phyloP scores from a whole-genome alignment of 164 flowering plant genomes.

The Stephania yunnanensis region DNA sequence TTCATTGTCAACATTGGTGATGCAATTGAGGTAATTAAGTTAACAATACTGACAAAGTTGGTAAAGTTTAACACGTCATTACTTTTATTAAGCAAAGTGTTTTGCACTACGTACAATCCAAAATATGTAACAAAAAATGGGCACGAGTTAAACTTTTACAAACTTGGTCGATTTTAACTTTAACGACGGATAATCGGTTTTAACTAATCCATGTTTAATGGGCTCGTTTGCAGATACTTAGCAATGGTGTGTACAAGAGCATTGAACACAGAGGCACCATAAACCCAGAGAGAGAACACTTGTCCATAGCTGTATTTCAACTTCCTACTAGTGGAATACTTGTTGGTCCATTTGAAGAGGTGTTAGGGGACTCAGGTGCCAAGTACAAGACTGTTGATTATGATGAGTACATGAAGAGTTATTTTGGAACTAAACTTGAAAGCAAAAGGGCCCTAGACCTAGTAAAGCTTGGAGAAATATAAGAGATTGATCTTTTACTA shows the following conservation, averaged over 20 bases:
- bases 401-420: background rate
- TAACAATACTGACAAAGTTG: too few relatives aligned
- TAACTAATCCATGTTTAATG: background rate
- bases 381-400: background rate
- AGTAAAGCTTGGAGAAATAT: background rate
- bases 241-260: constrained; percentile 30
- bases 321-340: background rate
- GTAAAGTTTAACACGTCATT: too few relatives aligned
- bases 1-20: constrained; percentile 41
- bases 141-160: too few relatives aligned
- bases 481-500: too few relatives aligned
- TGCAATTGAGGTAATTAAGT: constrained; percentile 30
- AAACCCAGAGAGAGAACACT: constrained; percentile 24
- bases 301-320: constrained; percentile 25
- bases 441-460: constrained; percentile 6
- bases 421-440: constrained; percentile 2
- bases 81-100: too few relatives aligned
- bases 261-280: constrained; percentile 30
- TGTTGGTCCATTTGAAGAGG: constrained; percentile 3
- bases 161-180: too few relatives aligned
- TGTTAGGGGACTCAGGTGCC: background rate
- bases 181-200: too few relatives aligned
- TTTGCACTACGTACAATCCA: too few relatives aligned
- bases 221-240: constrained; percentile 20
- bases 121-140: too few relatives aligned